These are phyloP conservation scores for Vanrija sp. DNA, from an alignment of 1,284 basidiomycete species.

Conservation along the genomic window DNA sequence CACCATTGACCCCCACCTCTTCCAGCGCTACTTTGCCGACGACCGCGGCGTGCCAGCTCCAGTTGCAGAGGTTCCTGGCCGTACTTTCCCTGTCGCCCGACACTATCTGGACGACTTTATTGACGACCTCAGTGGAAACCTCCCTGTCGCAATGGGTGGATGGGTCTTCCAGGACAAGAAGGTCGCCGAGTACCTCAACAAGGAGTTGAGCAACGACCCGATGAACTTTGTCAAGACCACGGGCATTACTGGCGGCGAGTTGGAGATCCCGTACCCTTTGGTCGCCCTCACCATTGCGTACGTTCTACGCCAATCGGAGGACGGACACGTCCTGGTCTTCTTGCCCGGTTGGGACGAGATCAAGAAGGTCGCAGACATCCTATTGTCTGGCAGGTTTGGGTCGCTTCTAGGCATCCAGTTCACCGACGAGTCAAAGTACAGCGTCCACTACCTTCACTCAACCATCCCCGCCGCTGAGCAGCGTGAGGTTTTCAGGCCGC, in stretches of 20 bases:
- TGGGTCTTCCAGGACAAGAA: slow-evolving; percentile 71
- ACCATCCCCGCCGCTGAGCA: slow-evolving; percentile 86
- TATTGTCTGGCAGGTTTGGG: slow-evolving; percentile 54
- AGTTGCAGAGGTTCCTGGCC: slow-evolving; percentile 83
- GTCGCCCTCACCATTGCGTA: slow-evolving; percentile 79
- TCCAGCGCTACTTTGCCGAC: slow-evolving; percentile 81
- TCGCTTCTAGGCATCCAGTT: slow-evolving; percentile 61
- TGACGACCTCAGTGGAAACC: slow-evolving; percentile 52
- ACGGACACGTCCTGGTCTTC: slow-evolving; percentile 89
- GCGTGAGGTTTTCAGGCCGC: slow-evolving; percentile 82
- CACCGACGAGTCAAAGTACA: slow-evolving; percentile 59
- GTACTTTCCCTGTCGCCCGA: slow-evolving; percentile 82
- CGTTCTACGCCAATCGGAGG: slow-evolving; percentile 68
- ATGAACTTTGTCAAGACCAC: slow-evolving; percentile 28
- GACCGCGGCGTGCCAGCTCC: slow-evolving; percentile 60
- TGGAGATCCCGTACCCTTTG: slow-evolving; percentile 78
- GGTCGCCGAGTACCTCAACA: slow-evolving; percentile 71
- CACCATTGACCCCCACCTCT: slow-evolving; percentile 85
- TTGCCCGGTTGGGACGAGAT: slow-evolving; percentile 69
- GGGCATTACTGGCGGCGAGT: slow-evolving; percentile 56
- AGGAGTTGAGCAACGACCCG: slow-evolving; percentile 59
- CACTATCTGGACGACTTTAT: slow-evolving; percentile 79
- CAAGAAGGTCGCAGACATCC: slow-evolving; percentile 65
- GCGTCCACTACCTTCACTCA: slow-evolving; percentile 87
- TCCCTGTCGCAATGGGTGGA: slow-evolving; percentile 47